These are phyloP conservation scores for Dryas drummondii DNA, from an alignment of 306 rosid genomes.

Conservation along the genomic window DNA sequence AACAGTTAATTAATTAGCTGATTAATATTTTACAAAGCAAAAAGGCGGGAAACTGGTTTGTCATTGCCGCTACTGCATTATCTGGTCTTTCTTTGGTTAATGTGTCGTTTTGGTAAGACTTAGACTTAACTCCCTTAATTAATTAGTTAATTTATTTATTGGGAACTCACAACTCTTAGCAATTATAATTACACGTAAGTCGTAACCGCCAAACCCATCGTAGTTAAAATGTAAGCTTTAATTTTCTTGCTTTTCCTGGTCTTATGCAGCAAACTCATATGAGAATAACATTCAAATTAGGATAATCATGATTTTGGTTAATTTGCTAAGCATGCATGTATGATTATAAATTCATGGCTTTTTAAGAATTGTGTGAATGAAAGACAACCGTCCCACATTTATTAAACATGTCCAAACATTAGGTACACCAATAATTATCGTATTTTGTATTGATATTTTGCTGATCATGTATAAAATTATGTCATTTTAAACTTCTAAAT, in stretches of 20 bases:
- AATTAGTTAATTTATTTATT: background rate
- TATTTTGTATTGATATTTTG: too few species aligned
- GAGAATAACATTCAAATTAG: background rate
- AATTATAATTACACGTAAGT: conserved; percentile 27
- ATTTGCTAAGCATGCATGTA: background rate
- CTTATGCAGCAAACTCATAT: background rate
- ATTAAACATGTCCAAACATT: too few species aligned
- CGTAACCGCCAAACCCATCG: conserved; percentile 1
- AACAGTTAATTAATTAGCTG: too few species aligned
- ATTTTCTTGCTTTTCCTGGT: background rate
- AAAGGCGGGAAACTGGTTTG: background rate
- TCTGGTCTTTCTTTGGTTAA: conserved; percentile 32
- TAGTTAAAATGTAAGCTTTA: background rate
- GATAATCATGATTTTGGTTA: background rate
- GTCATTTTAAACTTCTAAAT: too few species aligned
- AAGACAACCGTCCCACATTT: too few species aligned
- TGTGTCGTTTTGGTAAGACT: conserved; percentile 55
- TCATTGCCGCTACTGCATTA: conserved; percentile 19
- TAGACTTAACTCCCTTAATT: conserved; percentile 33
- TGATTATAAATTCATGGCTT: background rate
- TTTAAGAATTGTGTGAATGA: too few species aligned
- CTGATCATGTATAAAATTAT: too few species aligned
- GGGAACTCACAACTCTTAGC: conserved; percentile 22
- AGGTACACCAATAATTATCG: too few species aligned
- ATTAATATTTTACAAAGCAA: too few species aligned